Evolutionary conservation across 139 green algal genomes (phyloP).

Genomic region (Chlamydomonas sp.): DNA sequence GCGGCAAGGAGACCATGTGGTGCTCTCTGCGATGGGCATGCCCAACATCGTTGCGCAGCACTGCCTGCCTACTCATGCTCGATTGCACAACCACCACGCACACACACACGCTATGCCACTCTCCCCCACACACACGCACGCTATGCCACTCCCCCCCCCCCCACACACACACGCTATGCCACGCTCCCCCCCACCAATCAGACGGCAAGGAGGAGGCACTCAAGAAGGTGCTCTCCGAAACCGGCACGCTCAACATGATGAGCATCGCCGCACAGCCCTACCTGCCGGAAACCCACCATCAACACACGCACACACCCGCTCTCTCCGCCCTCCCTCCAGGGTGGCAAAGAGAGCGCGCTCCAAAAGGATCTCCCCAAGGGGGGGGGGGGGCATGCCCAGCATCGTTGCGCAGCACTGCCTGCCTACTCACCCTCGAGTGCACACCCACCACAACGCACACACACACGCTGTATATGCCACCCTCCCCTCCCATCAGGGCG

Average conservation of each 20-base stretch:
- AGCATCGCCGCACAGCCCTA: slow-evolving; percentile 65
- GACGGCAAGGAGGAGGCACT: slow-evolving; percentile 28
- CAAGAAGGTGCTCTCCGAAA: slow-evolving; percentile 25
- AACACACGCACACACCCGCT: too few relatives aligned
- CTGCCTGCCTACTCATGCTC: too few relatives aligned
- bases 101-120: too few relatives aligned
- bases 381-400: slow-evolving; percentile 29
- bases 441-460: too few relatives aligned
- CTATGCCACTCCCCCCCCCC: too few relatives aligned
- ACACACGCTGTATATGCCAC: too few relatives aligned
- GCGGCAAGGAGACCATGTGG: slow-evolving; percentile 25
- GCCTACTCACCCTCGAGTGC: too few relatives aligned
- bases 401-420: slow-evolving; percentile 63
- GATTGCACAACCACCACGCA: too few relatives aligned
- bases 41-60: slow-evolving; percentile 50
- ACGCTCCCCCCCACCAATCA: too few relatives aligned
- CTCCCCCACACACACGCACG: too few relatives aligned
- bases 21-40: slow-evolving; percentile 30
- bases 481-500: slow-evolving; percentile 13
- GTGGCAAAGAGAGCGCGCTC: slow-evolving; percentile 25
- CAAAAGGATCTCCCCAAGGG: slow-evolving; percentile 27
- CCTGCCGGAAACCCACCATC: slow-evolving; percentile 48
- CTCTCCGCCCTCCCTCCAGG: too few relatives aligned
- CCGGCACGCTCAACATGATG: slow-evolving; percentile 39
- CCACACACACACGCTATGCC: too few relatives aligned